Evolutionary conservation across 177 flowering plant genomes (phyloP), one percentile per base, ranked within the genome.

Genomic region (Vitis hybrid): DNA sequence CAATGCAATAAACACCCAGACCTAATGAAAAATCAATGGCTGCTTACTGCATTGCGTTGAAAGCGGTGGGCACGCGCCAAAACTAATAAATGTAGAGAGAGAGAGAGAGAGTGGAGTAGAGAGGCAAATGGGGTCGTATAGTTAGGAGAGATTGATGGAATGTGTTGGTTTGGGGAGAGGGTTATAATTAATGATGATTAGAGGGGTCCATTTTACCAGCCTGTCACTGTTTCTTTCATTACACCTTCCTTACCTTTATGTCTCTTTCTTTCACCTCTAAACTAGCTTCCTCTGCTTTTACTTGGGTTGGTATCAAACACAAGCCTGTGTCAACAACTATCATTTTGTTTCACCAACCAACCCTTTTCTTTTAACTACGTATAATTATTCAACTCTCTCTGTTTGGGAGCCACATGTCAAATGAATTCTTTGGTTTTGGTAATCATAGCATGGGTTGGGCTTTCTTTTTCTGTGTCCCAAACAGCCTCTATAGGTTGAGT

Each of bases 201-300:
- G 56, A n/a, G 50, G 67, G 61, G 79, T 71, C 58, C 80, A 73
- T 65, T 64, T 74, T 54, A 77, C 74, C 86, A 81, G 80, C 71
- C 84, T 79, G 83, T 77, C 78, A 74, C 12, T 46, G 15, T 54
- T 66, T 58, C 61, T 50, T 17, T 52, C 61, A 9, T 20, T 10
- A 18, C 9, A 46, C 11, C 41, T 3, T 24, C 46, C 64, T 21
- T 32, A 6, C n/a, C 64, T 21, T 11, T 17, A 61, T 61, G 46
- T 35, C 46, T 35, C 46, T 35, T 35, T 35, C 46, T 35, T 70
- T 73, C 73, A 69, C 58, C 66, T 78, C 67, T 35, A 35, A 35
- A 35, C 46, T 35, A 35, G 46, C 46, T 35, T 35, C 46, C 46
- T 56, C 66, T 78, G 71, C 71, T 68, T 78, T 52, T 48, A 71